Evolutionary conservation across 495 filamentous ascomycete genomes (phyloP), one percentile per base, ranked within the genome.

Genomic region (Lepraria neglecta): DNA sequence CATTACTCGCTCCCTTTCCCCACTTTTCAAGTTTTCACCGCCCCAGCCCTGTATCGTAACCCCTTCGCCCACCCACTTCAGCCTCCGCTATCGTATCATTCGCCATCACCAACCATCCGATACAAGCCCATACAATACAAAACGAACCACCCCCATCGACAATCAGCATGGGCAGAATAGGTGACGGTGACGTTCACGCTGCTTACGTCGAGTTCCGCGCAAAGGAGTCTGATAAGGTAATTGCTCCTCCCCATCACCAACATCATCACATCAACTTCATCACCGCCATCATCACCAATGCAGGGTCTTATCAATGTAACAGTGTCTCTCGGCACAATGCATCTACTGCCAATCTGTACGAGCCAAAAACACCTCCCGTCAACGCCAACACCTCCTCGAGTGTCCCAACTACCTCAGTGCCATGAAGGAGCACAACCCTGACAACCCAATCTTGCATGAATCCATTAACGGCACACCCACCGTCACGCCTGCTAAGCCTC

Each of bases 211-310:
- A 82, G 71, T 82, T 82, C 66, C 77, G 79, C 71, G 79, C 79
- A 74, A 82, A 82, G 72, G 79, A 82, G 75, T 78, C 80, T 71
- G 79, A 82, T 71, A 82, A 82, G 78, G 79, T 80, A 74, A n/a
- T 44, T 40, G 27, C 11, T 38, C 40, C n/a, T 27, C 42, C n/a
- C 7, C 43, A 30, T 19, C 14, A 38, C 21, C 50, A 21, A 40
- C 40, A 28, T 10, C 21, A 15, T 46, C 53, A 48, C 35, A 63
- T 54, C 65, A 61, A 43, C 65, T 6, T 51, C 42, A 27, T 17
- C 33, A 24, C n/a, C 28, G 51, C 51, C 51, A 54, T 44, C 24
- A 56, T 51, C 47, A 44, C 40, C 33, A 42, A 52, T 56, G n/a
- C 56, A 33, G 3, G 3, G 1, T 28, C n/a, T 44, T 24, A 31